phyloP scores from a whole-genome alignment of 2,329 filamentous ascomycete species.

The Huntiella abstrusa region DNA sequence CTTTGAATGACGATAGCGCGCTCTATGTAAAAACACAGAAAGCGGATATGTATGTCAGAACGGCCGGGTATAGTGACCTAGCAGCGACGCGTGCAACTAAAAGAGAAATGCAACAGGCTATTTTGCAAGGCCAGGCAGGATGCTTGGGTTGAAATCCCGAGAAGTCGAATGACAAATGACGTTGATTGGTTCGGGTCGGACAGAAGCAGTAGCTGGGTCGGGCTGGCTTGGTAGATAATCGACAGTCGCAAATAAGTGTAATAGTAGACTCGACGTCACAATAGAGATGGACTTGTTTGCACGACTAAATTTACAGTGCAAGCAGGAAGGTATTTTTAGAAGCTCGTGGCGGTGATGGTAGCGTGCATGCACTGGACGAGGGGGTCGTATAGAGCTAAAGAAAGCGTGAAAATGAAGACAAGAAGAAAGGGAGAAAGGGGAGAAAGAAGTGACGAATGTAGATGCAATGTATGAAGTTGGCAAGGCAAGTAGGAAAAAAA shows the following conservation, averaged over 20 bases:
- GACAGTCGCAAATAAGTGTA: too few species aligned
- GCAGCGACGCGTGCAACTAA: too few species aligned
- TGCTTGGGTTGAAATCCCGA: too few species aligned
- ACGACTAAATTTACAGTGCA: background rate
- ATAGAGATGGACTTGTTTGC: too few species aligned
- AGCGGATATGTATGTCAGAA: too few species aligned
- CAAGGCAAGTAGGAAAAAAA: background rate
- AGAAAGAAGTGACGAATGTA: background rate
- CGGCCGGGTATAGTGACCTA: too few species aligned
- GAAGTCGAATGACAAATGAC: background rate
- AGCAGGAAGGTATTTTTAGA: slow-evolving; percentile 1
- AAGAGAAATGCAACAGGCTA: background rate
- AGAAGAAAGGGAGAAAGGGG: background rate
- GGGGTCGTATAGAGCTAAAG: background rate
- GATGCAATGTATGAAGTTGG: background rate
- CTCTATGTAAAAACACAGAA: too few species aligned
- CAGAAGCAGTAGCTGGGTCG: background rate
- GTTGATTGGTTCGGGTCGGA: background rate
- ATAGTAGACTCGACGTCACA: too few species aligned
- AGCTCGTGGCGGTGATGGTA: background rate
- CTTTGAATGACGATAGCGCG: too few species aligned
- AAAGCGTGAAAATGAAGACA: background rate
- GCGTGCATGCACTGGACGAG: background rate
- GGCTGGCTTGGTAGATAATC: background rate
- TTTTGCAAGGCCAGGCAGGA: background rate